Conservation (phyloP, 768 basidiomycete species). For the Leccinum broughii region DNA sequence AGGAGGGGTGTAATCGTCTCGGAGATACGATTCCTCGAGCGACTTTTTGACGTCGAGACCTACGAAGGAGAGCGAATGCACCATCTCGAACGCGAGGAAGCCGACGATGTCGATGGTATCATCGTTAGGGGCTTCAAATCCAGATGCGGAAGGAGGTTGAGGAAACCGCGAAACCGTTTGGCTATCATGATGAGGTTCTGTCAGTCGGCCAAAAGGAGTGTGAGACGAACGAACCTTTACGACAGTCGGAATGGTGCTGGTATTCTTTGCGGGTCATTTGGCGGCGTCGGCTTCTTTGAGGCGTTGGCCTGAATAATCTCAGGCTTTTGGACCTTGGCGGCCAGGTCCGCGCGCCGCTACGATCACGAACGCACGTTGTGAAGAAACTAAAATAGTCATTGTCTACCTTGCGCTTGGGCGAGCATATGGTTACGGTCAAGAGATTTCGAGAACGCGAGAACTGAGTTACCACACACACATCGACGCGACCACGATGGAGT, state of each 20-base stretch:
- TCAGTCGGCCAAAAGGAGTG: neutral
- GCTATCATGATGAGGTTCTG: constrained; percentile 44
- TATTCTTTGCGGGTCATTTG: constrained; percentile 98
- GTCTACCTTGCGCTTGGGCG: too few species aligned
- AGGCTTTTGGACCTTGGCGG: too few species aligned
- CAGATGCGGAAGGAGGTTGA: constrained; percentile 83
- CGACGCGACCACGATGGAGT: constrained; percentile 50
- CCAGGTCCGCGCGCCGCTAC: too few species aligned
- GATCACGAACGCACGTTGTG: too few species aligned
- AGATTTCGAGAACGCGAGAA: too few species aligned
- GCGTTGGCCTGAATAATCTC: constrained; percentile 42
- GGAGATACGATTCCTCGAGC: constrained; percentile 68
- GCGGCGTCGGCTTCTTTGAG: constrained; percentile 91
- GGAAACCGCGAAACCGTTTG: constrained; percentile 93
- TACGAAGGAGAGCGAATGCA: constrained; percentile 86
- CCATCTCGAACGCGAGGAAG: constrained; percentile 97
- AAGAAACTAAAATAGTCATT: too few species aligned
- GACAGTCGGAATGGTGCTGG: constrained; percentile 94
- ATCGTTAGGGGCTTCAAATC: constrained; percentile 90
- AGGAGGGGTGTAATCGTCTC: constrained; percentile 22
- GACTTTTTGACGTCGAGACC: constrained; percentile 61
- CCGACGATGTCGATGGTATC: constrained; percentile 97
- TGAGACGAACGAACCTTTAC: constrained; percentile 27
- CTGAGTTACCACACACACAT: neutral
- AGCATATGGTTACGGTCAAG: too few species aligned